Evolutionary conservation across 495 filamentous ascomycete genomes (phyloP).

Genomic region (Aspergillus ostianus): DNA sequence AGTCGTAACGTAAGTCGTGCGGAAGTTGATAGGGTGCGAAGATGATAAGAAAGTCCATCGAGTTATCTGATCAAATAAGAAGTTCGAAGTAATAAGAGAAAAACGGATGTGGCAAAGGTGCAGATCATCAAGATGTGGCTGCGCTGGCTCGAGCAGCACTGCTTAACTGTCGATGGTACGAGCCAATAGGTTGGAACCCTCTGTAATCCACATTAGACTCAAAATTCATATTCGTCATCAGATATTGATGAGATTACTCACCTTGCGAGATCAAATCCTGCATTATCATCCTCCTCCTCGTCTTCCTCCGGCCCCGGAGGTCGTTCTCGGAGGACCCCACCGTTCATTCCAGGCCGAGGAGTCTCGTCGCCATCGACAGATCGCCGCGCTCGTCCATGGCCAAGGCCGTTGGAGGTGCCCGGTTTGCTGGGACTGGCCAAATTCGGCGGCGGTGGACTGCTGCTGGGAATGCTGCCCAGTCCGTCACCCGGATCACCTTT

Average conservation of each 20-base stretch:
- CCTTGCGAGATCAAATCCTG: constrained; percentile 66
- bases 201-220: constrained; percentile 44
- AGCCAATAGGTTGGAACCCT: constrained; percentile 70
- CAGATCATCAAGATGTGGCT: constrained; percentile 19
- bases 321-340: constrained; percentile 11
- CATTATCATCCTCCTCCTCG: constrained; percentile 56
- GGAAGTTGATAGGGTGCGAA: neutral
- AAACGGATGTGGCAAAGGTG: neutral
- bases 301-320: constrained; percentile 16
- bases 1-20: constrained; percentile 3
- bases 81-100: constrained; percentile 8
- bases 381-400: constrained; percentile 27
- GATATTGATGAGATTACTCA: constrained; percentile 42
- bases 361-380: constrained; percentile 34
- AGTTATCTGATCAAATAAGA: constrained; percentile 1
- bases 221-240: constrained; percentile 45
- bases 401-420: constrained; percentile 36
- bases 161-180: constrained; percentile 58
- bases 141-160: constrained; percentile 41
- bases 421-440: constrained; percentile 48
- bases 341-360: constrained; percentile 11
- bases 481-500: constrained; percentile 48
- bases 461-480: constrained; percentile 60
- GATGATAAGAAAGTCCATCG: neutral
- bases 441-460: constrained; percentile 57